Evolutionary conservation across 75 land plant species (phyloP).

Genomic region (Pinus tabuliformis): DNA sequence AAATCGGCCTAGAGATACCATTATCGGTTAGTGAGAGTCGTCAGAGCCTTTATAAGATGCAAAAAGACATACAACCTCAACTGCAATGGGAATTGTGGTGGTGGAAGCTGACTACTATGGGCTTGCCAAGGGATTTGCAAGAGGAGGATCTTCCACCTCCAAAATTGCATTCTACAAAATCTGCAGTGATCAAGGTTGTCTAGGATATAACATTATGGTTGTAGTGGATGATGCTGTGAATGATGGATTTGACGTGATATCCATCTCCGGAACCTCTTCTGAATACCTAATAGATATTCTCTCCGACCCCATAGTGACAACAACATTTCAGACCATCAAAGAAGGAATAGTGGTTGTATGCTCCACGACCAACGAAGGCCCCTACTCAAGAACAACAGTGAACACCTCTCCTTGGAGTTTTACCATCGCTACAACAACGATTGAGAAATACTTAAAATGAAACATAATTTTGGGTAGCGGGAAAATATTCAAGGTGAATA

Average conservation of each 20-base stretch:
- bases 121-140: conserved; percentile 62
- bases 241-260: conserved; percentile 80
- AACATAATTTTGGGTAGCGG: conserved; percentile 44
- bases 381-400: conserved; percentile 22
- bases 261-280: conserved; percentile 51
- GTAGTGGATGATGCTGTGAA: conserved; percentile 77
- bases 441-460: conserved; percentile 61
- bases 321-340: conserved; percentile 64
- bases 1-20: no score
- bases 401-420: conserved; percentile 77
- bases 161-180: conserved; percentile 69
- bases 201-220: conserved; percentile 49
- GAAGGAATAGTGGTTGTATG: conserved; percentile 62
- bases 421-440: conserved; percentile 68
- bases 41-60: no score
- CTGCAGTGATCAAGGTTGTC: conserved; percentile 49
- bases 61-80: conserved; percentile 59
- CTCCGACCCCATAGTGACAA: conserved; percentile 69
- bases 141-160: conserved; percentile 71
- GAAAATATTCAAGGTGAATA: conserved; percentile 39
- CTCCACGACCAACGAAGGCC: conserved; percentile 73
- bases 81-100: conserved; percentile 49
- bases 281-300: conserved; percentile 22
- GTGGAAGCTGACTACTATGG: conserved; percentile 52
- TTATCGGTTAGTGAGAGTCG: no score